Evolutionary conservation across 371 early-diverging fungal genomes (phyloP).

Genomic region (Rhizopus microsporus): DNA sequence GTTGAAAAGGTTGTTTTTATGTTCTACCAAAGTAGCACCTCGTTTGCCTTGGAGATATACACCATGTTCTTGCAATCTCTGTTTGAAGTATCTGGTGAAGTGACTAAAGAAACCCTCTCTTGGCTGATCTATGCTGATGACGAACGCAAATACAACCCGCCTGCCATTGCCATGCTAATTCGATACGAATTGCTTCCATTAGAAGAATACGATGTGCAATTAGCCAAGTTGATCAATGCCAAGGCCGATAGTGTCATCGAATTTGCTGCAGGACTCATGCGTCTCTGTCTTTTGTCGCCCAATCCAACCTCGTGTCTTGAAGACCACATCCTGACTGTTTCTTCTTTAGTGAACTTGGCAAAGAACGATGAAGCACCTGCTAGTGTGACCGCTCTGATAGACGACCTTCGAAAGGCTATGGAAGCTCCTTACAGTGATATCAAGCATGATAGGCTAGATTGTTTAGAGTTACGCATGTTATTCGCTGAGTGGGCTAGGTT

Average conservation of each 20-base stretch:
- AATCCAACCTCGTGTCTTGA: conserved; percentile 54
- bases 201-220: conserved; percentile 83
- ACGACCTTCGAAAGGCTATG: conserved; percentile 20
- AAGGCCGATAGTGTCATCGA: conserved; percentile 70
- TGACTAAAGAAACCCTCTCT: conserved; percentile 79
- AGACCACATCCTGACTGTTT: conserved; percentile 76
- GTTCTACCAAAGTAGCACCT: conserved; percentile 75
- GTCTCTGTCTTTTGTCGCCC: conserved; percentile 67
- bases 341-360: conserved; percentile 61
- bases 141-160: conserved; percentile 88
- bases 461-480: conserved; percentile 67
- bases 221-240: conserved; percentile 80
- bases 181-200: conserved; percentile 73
- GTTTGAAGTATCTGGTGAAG: conserved; percentile 75
- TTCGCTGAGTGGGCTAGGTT: conserved; percentile 91
- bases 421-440: conserved; percentile 36
- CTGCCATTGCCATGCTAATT: conserved; percentile 76
- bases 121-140: conserved; percentile 95
- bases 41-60: conserved; percentile 79
- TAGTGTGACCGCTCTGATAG: conserved; percentile 27
- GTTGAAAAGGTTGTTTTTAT: conserved; percentile 83
- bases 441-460: conserved; percentile 41
- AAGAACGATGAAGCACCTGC: conserved; percentile 65
- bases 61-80: conserved; percentile 77
- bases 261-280: conserved; percentile 74